These are phyloP conservation scores for Brassica juncea DNA, from an alignment of 345 rosid species.

Conservation along the genomic window DNA sequence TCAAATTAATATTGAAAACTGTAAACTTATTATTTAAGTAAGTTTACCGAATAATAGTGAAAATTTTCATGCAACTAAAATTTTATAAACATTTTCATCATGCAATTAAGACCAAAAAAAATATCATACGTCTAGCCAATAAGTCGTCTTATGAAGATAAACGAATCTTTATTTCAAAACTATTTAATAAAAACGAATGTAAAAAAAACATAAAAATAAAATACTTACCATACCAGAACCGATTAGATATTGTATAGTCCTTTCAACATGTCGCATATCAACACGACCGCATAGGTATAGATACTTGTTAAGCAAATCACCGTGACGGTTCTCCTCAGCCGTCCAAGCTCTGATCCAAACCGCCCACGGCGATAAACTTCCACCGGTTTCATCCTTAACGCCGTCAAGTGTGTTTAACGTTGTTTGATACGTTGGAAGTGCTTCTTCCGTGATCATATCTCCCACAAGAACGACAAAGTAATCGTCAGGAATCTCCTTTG, in stretches of 20 bases:
- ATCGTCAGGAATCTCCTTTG: constrained; percentile 44
- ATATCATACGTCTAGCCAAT: background rate
- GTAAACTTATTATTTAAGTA: background rate
- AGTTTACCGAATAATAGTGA: no score
- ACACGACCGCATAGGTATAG: constrained; percentile 60
- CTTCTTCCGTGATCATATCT: constrained; percentile 75
- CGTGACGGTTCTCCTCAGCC: constrained; percentile 67
- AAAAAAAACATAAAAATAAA: background rate
- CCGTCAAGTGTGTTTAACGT: constrained; percentile 75
- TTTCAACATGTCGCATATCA: constrained; percentile 60
- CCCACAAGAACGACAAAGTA: constrained; percentile 46
- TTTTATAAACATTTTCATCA: background rate
- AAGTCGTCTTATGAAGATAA: background rate
- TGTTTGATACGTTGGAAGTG: constrained; percentile 79
- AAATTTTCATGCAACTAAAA: background rate
- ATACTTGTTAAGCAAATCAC: constrained; percentile 62
- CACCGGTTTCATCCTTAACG: constrained; percentile 41
- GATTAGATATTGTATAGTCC: constrained; percentile 50
- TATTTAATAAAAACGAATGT: background rate
- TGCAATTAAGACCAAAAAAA: background rate
- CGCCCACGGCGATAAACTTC: constrained; percentile 54
- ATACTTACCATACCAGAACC: constrained; percentile 45
- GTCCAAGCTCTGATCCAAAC: constrained; percentile 65
- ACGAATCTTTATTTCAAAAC: background rate
- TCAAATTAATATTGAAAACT: background rate